Base-by-base conservation (phyloP, 2,329 filamentous ascomycete species). In the Penicillium sp. region DNA sequence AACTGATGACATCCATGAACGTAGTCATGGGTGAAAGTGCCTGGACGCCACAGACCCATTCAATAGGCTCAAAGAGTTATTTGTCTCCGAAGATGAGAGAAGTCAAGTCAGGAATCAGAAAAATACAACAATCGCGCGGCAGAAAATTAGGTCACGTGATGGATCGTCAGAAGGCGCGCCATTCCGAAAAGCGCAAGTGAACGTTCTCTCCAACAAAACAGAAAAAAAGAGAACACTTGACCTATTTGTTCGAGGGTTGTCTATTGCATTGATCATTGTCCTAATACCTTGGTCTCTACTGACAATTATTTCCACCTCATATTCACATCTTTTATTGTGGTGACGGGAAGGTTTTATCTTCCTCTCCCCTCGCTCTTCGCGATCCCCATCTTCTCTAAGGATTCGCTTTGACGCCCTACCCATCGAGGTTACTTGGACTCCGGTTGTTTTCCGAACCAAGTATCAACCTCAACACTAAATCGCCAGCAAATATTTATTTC, bases 1-100 rank as follows among this genome's bases (percentile, higher is more conserved):
- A 66, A 68, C 73, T 62, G 70, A 74, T 76, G 74, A 76, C 74
- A 76, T 76, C 74, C 74, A 76, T 76, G 69, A 75, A 75, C 60
- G 65, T 66, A 56, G 64, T 69, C 66, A 69, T 66, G 60, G 50
- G 63, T 59, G 57, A 67, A 54, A 54, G 54, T 54, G 59, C 53
- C 50, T 54, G 41, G 54, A 57, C 59, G 56, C 56, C 54, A 60
- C 45, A 55, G 55, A 53, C 56, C 57, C 50, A 57, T 52, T 45
- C 56, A 54, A 57, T 47, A 54, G 58, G 52, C 38, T 27, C 29
- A 58, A 38, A 51, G 19, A 52, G 13, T 4, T 31, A 51, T 40
- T 31, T 47, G 41, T 50, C 49, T 41, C 40, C 29, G 31, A 55
- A 50, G 45, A 31, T 50, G 52, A 50, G 53, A 50, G 45, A 40